Evolutionary conservation across 2,329 filamentous ascomycete genomes (phyloP), one percentile per base, ranked within the genome.

Genomic region (Pestalotiopsis sp.): DNA sequence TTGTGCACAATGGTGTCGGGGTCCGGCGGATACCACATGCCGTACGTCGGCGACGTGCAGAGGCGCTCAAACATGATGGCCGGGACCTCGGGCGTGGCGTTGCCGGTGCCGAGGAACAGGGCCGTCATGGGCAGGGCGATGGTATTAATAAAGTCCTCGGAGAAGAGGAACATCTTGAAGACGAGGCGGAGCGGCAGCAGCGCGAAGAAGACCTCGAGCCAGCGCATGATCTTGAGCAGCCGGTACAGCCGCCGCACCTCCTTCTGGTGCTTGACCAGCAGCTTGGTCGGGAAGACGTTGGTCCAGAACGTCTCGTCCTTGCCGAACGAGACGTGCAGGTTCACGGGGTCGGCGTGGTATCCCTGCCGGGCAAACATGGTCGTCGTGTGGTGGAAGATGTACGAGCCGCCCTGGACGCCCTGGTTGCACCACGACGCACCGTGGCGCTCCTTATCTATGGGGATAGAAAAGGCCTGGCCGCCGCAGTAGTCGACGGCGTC

Each of bases 361-460:
- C 86, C 85, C 73, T 87, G 85, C 17, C 85, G 80, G n/a, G 83
- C 82, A 70, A 88, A 88, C 86, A 88, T 88, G 63, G 85, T 87
- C 78, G 87, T 78, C 11, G 86, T 89, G 72, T 89, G 87, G 72
- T 88, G 86, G 75, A 88, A 89, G 71, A 88, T 88, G 76, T 86
- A 86, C 49, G 84, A 86, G 49, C 86, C 87, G 59, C 87, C 86
- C 70, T 89, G 86, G 0, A 88, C 88, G 65, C 88, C 88, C 71
- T 90, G 87, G 72, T 90, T 90, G 72, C 89, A 82, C 87, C 87
- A 90, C 67, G 84, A 85, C 3, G 88, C 87, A n/a, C 87, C 88
- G 74, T 89, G 83, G 58, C 83, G 84, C 41, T 86, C 78, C 74
- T 89, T 87, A 73, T 90, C 85, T 17, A 91, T 76, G 17, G 86